phyloP scores from a whole-genome alignment of 2,329 filamentous ascomycete genomes.

The Tolypocladium cylindrosporum region DNA sequence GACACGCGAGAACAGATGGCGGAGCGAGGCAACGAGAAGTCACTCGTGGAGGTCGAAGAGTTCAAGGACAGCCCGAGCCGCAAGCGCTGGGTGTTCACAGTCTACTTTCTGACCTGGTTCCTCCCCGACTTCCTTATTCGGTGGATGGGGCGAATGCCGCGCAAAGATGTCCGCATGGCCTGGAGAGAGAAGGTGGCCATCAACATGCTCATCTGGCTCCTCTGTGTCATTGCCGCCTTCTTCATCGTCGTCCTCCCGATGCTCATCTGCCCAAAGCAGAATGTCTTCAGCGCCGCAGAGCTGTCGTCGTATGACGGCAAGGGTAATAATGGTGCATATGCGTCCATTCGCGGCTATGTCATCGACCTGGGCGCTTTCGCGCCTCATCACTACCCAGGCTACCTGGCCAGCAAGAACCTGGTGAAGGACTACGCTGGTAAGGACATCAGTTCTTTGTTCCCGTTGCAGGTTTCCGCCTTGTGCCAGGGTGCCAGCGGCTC shows the following conservation, averaged over 20 bases:
- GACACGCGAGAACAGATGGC: slow-evolving; percentile 92
- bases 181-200: slow-evolving; percentile 98
- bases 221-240: slow-evolving; percentile 69
- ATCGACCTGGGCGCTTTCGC: slow-evolving; percentile 71
- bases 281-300: slow-evolving; percentile 76
- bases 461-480: slow-evolving; percentile 85
- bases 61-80: slow-evolving; percentile 66
- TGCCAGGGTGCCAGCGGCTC: slow-evolving; percentile 66
- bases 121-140: slow-evolving; percentile 78
- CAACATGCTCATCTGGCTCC: slow-evolving; percentile 93
- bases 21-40: slow-evolving; percentile 86
- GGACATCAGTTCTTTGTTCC: slow-evolving; percentile 84
- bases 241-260: slow-evolving; percentile 82
- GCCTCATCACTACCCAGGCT: slow-evolving; percentile 60
- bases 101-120: slow-evolving; percentile 77
- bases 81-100: slow-evolving; percentile 82
- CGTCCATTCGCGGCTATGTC: slow-evolving; percentile 80
- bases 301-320: slow-evolving; percentile 67
- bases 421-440: slow-evolving; percentile 68
- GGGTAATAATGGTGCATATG: slow-evolving; percentile 50
- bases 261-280: slow-evolving; percentile 82
- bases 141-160: slow-evolving; percentile 70
- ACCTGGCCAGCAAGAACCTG: slow-evolving; percentile 49
- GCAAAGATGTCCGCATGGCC: slow-evolving; percentile 83
- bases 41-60: slow-evolving; percentile 84